Percentiles rank a stretch among this genome's conserved stretches.
These are phyloP conservation scores for Kingdonia uniflora DNA, from an alignment of 164 flowering plant species.

Conservation along the genomic window DNA sequence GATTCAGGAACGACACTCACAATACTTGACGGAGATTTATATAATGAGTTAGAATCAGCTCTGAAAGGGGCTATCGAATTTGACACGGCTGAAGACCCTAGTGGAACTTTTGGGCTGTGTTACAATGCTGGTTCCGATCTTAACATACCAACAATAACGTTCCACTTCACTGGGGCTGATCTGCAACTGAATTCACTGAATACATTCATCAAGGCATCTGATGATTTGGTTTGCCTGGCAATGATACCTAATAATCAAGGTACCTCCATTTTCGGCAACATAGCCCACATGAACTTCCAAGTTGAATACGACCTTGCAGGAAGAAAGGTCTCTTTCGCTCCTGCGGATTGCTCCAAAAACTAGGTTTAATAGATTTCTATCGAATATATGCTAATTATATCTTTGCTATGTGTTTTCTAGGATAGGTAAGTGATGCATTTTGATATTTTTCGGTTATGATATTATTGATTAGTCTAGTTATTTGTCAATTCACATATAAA, in stretches of 20 bases:
- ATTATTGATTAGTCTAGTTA: too few relatives aligned
- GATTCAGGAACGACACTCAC: constrained; percentile 60
- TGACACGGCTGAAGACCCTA: neutral
- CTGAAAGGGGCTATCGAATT: constrained; percentile 3
- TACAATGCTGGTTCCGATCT: constrained; percentile 7
- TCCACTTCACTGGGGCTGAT: constrained; percentile 20
- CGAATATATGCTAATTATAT: too few relatives aligned
- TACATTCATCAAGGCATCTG: constrained; percentile 8
- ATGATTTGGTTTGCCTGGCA: constrained; percentile 15
- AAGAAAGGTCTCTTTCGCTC: constrained; percentile 19
- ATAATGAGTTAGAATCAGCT: constrained; percentile 7
- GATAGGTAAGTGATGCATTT: too few relatives aligned
- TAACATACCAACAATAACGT: neutral
- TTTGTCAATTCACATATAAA: too few relatives aligned
- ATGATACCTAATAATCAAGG: constrained; percentile 2
- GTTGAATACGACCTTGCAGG: constrained; percentile 21
- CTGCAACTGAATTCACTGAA: constrained; percentile 13
- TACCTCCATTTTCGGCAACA: constrained; percentile 17
- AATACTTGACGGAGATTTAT: constrained; percentile 11
- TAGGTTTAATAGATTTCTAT: too few relatives aligned
- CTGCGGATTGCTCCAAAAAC: constrained; percentile 17
- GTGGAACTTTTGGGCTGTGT: constrained; percentile 6
- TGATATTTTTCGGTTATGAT: too few relatives aligned
- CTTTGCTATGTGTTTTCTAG: too few relatives aligned
- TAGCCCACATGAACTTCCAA: constrained; percentile 20